Conservation (phyloP, 495 filamentous ascomycete genomes). For the Aspergillus nidulans region DNA sequence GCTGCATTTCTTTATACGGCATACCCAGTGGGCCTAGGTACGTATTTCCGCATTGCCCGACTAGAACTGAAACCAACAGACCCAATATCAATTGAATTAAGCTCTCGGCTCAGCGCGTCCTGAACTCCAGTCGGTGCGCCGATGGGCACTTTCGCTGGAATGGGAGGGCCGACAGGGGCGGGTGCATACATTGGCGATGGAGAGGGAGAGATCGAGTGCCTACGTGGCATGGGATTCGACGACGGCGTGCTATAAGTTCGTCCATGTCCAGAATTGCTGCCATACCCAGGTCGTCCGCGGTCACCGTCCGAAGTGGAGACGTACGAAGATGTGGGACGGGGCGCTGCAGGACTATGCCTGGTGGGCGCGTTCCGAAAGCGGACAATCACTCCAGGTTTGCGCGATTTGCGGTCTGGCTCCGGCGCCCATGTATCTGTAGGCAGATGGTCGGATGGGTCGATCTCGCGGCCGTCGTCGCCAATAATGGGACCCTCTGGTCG, state of each 20-base stretch:
- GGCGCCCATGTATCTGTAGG: constrained; percentile 90
- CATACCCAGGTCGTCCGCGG: constrained; percentile 22
- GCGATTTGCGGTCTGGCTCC: constrained; percentile 76
- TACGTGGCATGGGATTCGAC: constrained; percentile 7
- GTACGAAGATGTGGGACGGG: constrained; percentile 7
- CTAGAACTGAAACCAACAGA: constrained; percentile 30
- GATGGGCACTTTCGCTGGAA: constrained; percentile 73
- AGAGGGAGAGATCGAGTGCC: constrained; percentile 28
- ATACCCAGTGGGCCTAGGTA: constrained; percentile 25
- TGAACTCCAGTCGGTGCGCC: constrained; percentile 31
- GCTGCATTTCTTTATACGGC: constrained; percentile 16
- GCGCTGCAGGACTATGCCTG: constrained; percentile 9
- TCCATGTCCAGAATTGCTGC: constrained; percentile 15
- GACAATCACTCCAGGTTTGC: constrained; percentile 52
- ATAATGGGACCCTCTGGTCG: constrained; percentile 58
- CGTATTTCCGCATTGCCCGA: constrained; percentile 24
- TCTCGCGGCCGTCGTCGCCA: constrained; percentile 75
- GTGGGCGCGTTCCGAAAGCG: constrained; percentile 46
- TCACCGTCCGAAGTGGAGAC: neutral
- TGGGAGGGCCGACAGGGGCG: constrained; percentile 49
- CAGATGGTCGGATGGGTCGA: constrained; percentile 91
- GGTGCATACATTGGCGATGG: constrained; percentile 33
- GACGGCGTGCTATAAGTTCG: constrained; percentile 21
- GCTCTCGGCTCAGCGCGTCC: constrained; percentile 70
- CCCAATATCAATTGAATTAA: constrained; percentile 81